A percentile compares a stretch with the other conserved stretches of the same genome.
These are phyloP conservation scores for Ettlia oleoabundans DNA, from an alignment of 139 green algal genomes.

Conservation along the genomic window DNA sequence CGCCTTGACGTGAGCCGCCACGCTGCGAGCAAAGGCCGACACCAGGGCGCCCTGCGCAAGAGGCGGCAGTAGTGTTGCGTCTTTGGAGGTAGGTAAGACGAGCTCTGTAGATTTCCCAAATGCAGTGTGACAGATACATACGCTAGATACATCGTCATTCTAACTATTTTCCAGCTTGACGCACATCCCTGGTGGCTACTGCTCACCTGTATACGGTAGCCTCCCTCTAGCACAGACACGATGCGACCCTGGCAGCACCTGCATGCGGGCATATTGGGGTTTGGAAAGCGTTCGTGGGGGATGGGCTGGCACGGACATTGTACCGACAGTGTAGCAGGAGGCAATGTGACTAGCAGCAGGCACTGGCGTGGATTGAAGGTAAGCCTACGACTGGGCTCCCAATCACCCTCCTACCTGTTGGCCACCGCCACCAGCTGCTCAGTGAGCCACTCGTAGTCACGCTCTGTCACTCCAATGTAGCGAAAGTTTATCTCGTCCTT, in stretches of 20 bases:
- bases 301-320: no score
- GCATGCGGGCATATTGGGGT: constrained; percentile 7
- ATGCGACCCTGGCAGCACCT: constrained; percentile 83
- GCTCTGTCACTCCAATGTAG: constrained; percentile 87
- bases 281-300: no score
- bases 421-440: constrained; percentile 81
- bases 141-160: no score
- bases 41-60: constrained; percentile 77
- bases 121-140: no score
- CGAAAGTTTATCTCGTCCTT: constrained; percentile 89
- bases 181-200: no score
- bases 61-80: neutral
- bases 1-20: constrained; percentile 85
- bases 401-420: constrained; percentile 10
- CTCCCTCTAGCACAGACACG: constrained; percentile 89
- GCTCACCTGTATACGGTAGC: constrained; percentile 88
- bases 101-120: neutral
- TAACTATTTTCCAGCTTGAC: no score
- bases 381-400: no score
- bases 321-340: neutral
- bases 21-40: constrained; percentile 84
- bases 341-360: no score
- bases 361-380: no score
- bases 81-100: neutral
- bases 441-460: constrained; percentile 92